A percentile compares a stretch with the other conserved stretches of the same genome.
Evolutionary conservation across 2,329 filamentous ascomycete genomes (phyloP).

Genomic region (Trichoderma atrobrunneum): DNA sequence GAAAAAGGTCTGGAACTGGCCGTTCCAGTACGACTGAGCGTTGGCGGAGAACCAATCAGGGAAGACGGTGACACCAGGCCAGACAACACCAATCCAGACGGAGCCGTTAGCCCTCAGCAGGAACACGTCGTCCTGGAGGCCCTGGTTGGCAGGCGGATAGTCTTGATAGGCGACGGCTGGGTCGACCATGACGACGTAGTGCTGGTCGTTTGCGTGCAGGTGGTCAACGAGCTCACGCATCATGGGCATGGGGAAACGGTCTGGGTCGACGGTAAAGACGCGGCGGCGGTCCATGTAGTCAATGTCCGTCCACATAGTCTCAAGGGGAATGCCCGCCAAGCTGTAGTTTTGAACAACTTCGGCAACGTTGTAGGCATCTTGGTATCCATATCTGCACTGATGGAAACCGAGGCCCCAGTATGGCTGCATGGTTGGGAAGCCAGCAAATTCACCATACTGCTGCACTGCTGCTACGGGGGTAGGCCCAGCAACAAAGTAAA

Average conservation of each 20-base stretch:
- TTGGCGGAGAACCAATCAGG: slow-evolving; percentile 74
- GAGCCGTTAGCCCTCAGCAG: slow-evolving; percentile 54
- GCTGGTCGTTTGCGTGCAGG: slow-evolving; percentile 64
- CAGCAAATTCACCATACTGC: slow-evolving; percentile 66
- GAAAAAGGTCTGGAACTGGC: slow-evolving; percentile 66
- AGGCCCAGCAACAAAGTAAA: slow-evolving; percentile 77
- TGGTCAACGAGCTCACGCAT: slow-evolving; percentile 65
- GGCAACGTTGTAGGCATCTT: slow-evolving; percentile 66
- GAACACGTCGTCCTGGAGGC: slow-evolving; percentile 47
- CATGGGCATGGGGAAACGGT: slow-evolving; percentile 62
- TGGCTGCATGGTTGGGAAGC: slow-evolving; percentile 73
- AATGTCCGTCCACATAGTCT: slow-evolving; percentile 74
- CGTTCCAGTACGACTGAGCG: slow-evolving; percentile 66
- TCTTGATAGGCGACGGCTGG: slow-evolving; percentile 58
- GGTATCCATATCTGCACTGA: slow-evolving; percentile 80
- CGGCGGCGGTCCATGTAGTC: slow-evolving; percentile 61
- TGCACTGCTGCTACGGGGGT: slow-evolving; percentile 65
- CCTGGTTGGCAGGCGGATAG: slow-evolving; percentile 41
- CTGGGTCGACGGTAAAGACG: slow-evolving; percentile 63
- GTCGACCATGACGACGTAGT: slow-evolving; percentile 77
- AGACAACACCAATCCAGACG: slow-evolving; percentile 64
- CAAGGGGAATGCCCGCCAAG: slow-evolving; percentile 62
- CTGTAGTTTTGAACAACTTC: slow-evolving; percentile 67
- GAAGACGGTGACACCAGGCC: slow-evolving; percentile 71
- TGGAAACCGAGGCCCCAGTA: slow-evolving; percentile 82